Conservation (phyloP, 2,329 filamentous ascomycete species). For the Sordariomycetes sp. region DNA sequence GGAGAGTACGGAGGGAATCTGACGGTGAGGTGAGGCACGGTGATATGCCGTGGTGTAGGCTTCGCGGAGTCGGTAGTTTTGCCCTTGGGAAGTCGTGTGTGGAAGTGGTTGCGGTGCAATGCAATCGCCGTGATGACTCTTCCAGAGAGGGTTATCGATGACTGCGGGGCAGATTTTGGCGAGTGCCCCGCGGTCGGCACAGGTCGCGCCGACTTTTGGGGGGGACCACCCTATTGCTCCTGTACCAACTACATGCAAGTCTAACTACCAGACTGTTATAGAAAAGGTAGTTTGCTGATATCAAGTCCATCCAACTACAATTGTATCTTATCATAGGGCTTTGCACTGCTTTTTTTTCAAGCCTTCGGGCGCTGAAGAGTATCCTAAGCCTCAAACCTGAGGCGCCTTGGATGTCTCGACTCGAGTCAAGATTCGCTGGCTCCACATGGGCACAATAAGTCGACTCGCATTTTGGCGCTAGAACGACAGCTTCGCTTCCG, state of each 20-base stretch:
- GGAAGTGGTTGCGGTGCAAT: not conserved
- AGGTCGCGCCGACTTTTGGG: not conserved
- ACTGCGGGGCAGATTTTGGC: conserved; percentile 4
- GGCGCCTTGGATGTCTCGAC: too few relatives aligned
- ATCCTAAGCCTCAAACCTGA: too few relatives aligned
- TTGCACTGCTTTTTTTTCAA: too few relatives aligned
- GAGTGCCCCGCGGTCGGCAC: conserved; percentile 1
- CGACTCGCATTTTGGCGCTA: too few relatives aligned
- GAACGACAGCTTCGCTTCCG: not conserved
- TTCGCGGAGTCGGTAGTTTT: not conserved
- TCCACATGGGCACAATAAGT: too few relatives aligned
- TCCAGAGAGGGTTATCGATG: not conserved
- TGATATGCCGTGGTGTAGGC: not conserved
- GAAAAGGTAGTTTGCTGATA: too few relatives aligned
- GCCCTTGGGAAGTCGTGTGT: not conserved
- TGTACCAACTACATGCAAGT: not conserved
- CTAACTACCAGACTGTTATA: not conserved
- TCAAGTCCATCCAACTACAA: too few relatives aligned
- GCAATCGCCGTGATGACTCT: not conserved
- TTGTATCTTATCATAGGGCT: too few relatives aligned
- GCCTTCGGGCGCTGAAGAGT: too few relatives aligned
- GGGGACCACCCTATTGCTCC: not conserved
- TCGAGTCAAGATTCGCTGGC: too few relatives aligned
- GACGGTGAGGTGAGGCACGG: not conserved
- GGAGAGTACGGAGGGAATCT: not conserved